Base-by-base conservation (phyloP, 257 asterid species). In the Jacaranda copaia region DNA sequence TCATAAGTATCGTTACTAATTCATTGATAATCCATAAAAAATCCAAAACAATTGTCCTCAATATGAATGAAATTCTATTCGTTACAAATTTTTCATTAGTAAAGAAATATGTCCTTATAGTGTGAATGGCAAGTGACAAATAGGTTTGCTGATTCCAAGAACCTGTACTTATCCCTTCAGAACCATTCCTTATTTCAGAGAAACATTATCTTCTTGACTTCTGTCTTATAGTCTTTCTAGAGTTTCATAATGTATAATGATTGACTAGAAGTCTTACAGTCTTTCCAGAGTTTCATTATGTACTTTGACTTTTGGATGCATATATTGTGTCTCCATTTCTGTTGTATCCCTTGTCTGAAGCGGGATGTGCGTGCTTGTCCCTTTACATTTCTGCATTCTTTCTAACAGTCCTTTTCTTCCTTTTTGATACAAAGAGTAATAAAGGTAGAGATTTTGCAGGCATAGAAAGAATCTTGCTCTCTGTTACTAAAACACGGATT, bases 301-400 rank as follows among this genome's bases (percentile, higher is more conserved):
- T 45, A 43, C 48, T 15, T 48, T n/a, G 51, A 67, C 72, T 51
- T 68, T 53, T 38, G 32, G 46, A 42, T 42, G 46, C 46, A 42
- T 42, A 59, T 49, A n/a, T 49, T 52, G 35, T 74, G 45, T 65
- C 67, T 66, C 38, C 39, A 2, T 38, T 49, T 68, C 81, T 55
- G 59, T 62, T 70, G 25, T 13, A 11, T 60, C 59, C 80, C 78
- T 70, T 61, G 61, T 59, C 64, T 20, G 59, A 68, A 49, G 48
- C 49, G 71, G 25, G 70, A 43, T 39, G 32, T 25, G 32, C 32
- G 2, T 25, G 32, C 32, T 59, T 51, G 10, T 57, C 9, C 13
- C 10, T 63, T 73, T 38, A 73, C 19, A 68, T 60, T 58, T 73
- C 18, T 15, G 64, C 48, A 6, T 36, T 60, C 6, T 36, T 39